Evolutionary conservation across 2,329 filamentous ascomycete species (phyloP), one percentile per base, ranked within the genome.

Genomic region (Cercospora sojina): DNA sequence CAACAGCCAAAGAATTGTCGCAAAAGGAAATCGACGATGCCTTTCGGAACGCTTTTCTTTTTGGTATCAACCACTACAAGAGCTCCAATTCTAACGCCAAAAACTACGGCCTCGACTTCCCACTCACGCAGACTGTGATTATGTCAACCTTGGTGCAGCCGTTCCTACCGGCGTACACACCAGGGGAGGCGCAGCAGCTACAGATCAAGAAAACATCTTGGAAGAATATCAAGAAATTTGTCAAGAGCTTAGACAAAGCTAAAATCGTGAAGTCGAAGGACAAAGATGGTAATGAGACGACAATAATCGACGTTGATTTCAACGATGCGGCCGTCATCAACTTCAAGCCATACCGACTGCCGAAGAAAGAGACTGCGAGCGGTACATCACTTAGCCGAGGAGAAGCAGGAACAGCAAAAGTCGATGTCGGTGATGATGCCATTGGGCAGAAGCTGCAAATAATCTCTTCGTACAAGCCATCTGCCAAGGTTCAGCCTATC

Each of bases 141-240:
- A 87, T 90, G 75, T 83, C 87, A 8, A 85, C 83, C 62, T 81
- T 90, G 63, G 83, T 90, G 20, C 86, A 88, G n/a, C 88, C 88
- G 1, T 89, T 87, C 72, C 82, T 91, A 1, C 88, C 88, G 2
- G 82, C 86, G 20, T 84, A 83, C 74, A 85, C 83, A 10, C 79
- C 85, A 5, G 80, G 83, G 20, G 83, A 87, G 72, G 81, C 82
- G 2, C 84, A 84, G 64, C 86, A 82, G 67, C 84, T 88, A 61
- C 86, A 88, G 70, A 88, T 90, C 77, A 90, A 90, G 74, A 90
- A 90, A 78, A 88, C 87, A 3, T 88, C 85, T 68, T 90, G 86
- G 86, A 90, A 90, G 78, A 90, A 86, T 67, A 84, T 88, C 67
- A 88, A 87, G 74, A 90, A 89, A 70, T 90, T 90, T 75, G 85